Evolutionary conservation across 2,329 filamentous ascomycete genomes (phyloP).

Genomic region (Pyrenophora graminea): DNA sequence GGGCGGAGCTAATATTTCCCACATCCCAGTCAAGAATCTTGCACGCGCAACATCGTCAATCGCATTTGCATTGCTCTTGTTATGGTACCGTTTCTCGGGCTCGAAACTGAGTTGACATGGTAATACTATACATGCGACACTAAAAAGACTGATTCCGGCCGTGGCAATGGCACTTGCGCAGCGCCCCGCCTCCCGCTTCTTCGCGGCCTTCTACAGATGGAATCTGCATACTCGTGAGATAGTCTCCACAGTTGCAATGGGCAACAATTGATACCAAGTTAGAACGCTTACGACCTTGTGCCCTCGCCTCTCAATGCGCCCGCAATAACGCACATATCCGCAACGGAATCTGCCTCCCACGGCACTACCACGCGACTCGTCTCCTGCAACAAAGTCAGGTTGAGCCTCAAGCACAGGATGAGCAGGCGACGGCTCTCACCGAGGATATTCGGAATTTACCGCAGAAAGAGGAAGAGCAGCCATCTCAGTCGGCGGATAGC

Average conservation of each 20-base stretch:
- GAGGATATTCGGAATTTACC: background rate
- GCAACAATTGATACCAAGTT: slow-evolving; percentile 4
- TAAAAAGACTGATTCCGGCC: background rate
- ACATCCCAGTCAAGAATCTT: slow-evolving; percentile 1
- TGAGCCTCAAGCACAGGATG: slow-evolving; percentile 7
- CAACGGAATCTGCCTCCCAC: slow-evolving; percentile 1
- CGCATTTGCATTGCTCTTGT: slow-evolving; percentile 1
- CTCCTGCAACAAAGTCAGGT: slow-evolving; percentile 10
- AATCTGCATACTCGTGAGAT: slow-evolving; percentile 35
- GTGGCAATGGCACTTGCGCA: slow-evolving; percentile 25
- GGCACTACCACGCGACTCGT: slow-evolving; percentile 19
- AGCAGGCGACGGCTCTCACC: background rate
- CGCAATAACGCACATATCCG: background rate
- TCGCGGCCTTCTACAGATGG: slow-evolving; percentile 52
- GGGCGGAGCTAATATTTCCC: slow-evolving; percentile 21
- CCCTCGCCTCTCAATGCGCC: background rate
- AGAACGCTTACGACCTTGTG: slow-evolving; percentile 19
- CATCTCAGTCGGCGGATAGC: background rate
- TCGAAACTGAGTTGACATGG: background rate
- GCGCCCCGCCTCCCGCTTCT: slow-evolving; percentile 45
- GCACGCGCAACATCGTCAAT: slow-evolving; percentile 8
- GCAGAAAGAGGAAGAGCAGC: background rate
- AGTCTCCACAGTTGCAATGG: background rate
- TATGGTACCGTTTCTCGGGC: no score
- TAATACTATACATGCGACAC: background rate